Conservation (phyloP, 1,139 yeast species). For the Scheffersomyces parashehatae region DNA sequence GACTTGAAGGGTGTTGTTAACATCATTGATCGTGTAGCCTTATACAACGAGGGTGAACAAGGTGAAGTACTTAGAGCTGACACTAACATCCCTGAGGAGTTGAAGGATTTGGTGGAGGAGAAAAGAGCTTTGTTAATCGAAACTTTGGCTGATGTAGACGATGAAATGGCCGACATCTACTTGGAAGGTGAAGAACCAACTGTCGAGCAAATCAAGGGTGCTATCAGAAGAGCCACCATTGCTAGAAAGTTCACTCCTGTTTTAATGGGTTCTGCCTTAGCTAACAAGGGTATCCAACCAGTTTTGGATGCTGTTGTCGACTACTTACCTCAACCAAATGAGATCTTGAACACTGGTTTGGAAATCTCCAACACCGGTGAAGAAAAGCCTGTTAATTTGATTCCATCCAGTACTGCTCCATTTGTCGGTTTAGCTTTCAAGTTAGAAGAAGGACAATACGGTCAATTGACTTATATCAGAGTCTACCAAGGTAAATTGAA, state of each 20-base stretch:
- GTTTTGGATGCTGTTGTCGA: conserved; percentile 96
- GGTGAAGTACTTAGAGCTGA: conserved; percentile 72
- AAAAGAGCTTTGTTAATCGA: conserved; percentile 77
- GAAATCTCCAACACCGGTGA: conserved; percentile 60
- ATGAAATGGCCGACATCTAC: conserved; percentile 90
- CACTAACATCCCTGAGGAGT: conserved; percentile 65
- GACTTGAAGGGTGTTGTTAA: conserved; percentile 87
- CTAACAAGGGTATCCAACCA: conserved; percentile 92
- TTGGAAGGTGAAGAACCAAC: conserved; percentile 90
- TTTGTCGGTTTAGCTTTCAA: conserved; percentile 97
- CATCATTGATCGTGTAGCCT: conserved; percentile 81
- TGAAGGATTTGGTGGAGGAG: conserved; percentile 27
- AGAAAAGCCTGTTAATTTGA: conserved; percentile 72
- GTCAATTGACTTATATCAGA: conserved; percentile 94
- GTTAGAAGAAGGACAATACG: conserved; percentile 96
- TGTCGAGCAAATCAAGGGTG: conserved; percentile 75
- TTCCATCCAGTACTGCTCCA: conserved; percentile 75
- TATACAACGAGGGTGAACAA: conserved; percentile 88
- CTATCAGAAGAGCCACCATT: conserved; percentile 95
- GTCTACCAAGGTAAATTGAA: conserved; percentile 94
- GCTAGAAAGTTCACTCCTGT: conserved; percentile 98
- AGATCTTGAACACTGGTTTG: conserved; percentile 85
- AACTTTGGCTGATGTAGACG: conserved; percentile 96
- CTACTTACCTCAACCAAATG: conserved; percentile 92
- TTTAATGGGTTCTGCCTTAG: conserved; percentile 96